Evolutionary conservation across 306 rosid species (phyloP).

Genomic region (Arachis hypogaea): DNA sequence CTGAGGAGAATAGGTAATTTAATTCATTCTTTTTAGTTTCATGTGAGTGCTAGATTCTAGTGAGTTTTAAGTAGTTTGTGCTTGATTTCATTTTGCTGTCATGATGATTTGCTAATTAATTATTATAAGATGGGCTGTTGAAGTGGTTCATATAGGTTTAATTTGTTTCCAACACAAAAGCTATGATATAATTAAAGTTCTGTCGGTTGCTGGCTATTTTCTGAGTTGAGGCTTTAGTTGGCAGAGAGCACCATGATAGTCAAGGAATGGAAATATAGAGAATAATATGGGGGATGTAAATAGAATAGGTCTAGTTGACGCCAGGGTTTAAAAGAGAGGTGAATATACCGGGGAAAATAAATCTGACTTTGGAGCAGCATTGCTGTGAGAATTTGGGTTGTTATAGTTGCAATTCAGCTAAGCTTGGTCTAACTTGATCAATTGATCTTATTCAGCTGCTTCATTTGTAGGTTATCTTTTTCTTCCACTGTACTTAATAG

Average conservation of each 20-base stretch:
- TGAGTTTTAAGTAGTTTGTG: background rate
- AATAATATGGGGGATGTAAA: background rate
- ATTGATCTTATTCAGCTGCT: slow-evolving; percentile 7
- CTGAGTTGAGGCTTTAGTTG: slow-evolving; percentile 6
- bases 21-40: background rate
- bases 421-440: slow-evolving; percentile 9
- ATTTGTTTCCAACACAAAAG: background rate
- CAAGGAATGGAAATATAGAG: background rate
- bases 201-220: background rate
- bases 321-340: background rate
- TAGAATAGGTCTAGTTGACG: slow-evolving; percentile 3
- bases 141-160: background rate
- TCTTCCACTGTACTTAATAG: slow-evolving; percentile 2
- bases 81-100: background rate
- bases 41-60: background rate
- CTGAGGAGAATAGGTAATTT: slow-evolving; percentile 77
- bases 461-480: background rate
- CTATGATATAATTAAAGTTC: background rate
- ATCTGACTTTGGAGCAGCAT: background rate
- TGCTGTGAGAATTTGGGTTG: background rate
- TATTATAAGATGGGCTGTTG: background rate
- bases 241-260: background rate
- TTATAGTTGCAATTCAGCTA: background rate
- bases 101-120: background rate
- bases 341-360: background rate